Conservation (phyloP, 73 alveolate genomes). For the Effrenium voratum region DNA sequence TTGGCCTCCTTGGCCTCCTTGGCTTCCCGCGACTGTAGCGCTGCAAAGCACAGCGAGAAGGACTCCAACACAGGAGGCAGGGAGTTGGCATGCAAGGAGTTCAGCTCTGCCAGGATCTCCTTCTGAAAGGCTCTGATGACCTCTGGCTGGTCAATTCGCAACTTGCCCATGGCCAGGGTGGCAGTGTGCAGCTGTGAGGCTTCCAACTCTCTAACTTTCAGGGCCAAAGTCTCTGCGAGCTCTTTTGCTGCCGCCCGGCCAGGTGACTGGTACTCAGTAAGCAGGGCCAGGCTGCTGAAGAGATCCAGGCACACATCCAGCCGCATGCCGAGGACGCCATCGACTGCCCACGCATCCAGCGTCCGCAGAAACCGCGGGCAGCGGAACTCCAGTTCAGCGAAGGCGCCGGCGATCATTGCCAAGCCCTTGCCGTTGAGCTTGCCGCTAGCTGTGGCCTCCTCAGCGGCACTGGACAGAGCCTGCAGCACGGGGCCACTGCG, state of each 20-base stretch:
- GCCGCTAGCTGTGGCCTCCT: neutral
- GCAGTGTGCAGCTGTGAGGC: conserved; percentile 55
- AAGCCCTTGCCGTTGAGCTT: conserved; percentile 58
- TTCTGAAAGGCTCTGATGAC: conserved; percentile 30
- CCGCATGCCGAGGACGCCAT: neutral
- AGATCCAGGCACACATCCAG: conserved; percentile 34
- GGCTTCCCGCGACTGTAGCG: neutral
- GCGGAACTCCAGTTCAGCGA: conserved; percentile 49
- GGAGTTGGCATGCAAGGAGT: conserved; percentile 44
- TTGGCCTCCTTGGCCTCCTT: neutral
- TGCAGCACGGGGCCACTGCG: conserved; percentile 22
- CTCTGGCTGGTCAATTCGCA: conserved; percentile 35
- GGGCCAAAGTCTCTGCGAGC: conserved; percentile 1
- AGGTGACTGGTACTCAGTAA: neutral
- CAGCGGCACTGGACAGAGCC: conserved; percentile 11
- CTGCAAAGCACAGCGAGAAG: conserved; percentile 28
- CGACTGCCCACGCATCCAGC: conserved; percentile 40
- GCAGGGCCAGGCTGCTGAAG: conserved; percentile 28
- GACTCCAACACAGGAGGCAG: conserved; percentile 75
- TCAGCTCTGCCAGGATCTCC: conserved; percentile 46
- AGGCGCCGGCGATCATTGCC: conserved; percentile 53
- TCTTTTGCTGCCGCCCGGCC: neutral
- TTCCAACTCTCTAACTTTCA: conserved; percentile 44
- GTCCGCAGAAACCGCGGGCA: conserved; percentile 24
- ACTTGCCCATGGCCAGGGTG: conserved; percentile 59